Evolutionary conservation across 2,329 filamentous ascomycete genomes (phyloP).

Genomic region (Cryphonectria carpinicola): DNA sequence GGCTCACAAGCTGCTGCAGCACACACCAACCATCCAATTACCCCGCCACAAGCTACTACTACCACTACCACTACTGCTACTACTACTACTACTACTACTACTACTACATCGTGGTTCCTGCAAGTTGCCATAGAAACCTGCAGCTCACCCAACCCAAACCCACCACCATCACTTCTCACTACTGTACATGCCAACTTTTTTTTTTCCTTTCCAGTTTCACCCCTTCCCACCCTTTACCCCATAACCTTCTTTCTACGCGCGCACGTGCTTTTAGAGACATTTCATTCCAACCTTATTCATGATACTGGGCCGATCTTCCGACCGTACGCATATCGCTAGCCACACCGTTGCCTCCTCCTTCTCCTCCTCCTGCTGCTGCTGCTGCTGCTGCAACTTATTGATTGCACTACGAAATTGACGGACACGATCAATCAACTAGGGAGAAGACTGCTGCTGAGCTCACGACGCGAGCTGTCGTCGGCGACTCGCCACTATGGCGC

Average conservation of each 20-base stretch:
- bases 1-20: neutral
- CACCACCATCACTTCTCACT: neutral
- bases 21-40: neutral
- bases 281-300: slow-evolving; percentile 26
- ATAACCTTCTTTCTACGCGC: slow-evolving; percentile 11
- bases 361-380: neutral
- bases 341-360: neutral
- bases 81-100: neutral
- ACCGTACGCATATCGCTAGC: neutral
- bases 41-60: slow-evolving; percentile 7
- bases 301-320: neutral
- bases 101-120: neutral
- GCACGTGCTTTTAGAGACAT: neutral
- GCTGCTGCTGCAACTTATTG: neutral
- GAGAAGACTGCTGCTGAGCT: neutral
- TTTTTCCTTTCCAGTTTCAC: neutral
- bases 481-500: slow-evolving; percentile 59
- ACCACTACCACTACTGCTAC: neutral
- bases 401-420: neutral
- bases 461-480: slow-evolving; percentile 31
- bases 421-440: neutral
- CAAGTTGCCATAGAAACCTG: slow-evolving; percentile 13
- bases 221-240: neutral
- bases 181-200: neutral
- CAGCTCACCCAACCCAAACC: neutral